Evolutionary conservation across 257 asterid genomes (phyloP).

Genomic region (Solanum lycopersicoides): DNA sequence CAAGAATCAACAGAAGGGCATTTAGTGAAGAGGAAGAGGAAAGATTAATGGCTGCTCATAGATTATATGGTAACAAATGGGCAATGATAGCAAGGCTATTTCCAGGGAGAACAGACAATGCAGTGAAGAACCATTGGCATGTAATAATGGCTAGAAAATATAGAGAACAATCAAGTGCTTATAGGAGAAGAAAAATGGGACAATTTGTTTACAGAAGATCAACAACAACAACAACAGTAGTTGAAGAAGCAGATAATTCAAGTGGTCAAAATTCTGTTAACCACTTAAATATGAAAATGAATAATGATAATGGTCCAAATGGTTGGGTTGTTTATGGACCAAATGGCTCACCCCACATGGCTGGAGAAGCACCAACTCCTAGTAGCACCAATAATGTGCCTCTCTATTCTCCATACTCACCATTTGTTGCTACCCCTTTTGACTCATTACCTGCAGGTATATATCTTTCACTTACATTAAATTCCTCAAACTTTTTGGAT

Average conservation of each 20-base stretch:
- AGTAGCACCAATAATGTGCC: neutral
- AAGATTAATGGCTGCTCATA: slow-evolving; percentile 83
- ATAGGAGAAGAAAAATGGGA: slow-evolving; percentile 58
- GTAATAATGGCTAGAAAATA: slow-evolving; percentile 84
- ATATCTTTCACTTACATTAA: slow-evolving; percentile 5
- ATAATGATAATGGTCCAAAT: neutral
- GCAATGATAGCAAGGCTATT: slow-evolving; percentile 85
- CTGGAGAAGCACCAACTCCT: slow-evolving; percentile 2
- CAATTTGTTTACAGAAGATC: slow-evolving; percentile 35
- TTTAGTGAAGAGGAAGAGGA: slow-evolving; percentile 86
- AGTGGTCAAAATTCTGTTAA: neutral
- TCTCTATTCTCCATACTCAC: slow-evolving; percentile 7
- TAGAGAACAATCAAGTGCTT: slow-evolving; percentile 70
- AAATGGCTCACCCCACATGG: slow-evolving; percentile 12
- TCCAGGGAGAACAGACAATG: slow-evolving; percentile 90
- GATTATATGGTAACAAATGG: slow-evolving; percentile 87
- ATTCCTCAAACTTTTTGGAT: neutral
- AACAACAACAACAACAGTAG: neutral
- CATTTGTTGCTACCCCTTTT: slow-evolving; percentile 22
- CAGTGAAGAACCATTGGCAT: slow-evolving; percentile 93
- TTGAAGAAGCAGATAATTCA: slow-evolving; percentile 8
- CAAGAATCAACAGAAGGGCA: slow-evolving; percentile 70
- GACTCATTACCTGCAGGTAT: slow-evolving; percentile 27
- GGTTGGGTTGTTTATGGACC: slow-evolving; percentile 19
- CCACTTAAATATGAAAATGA: neutral